Percentiles rank a stretch among this genome's conserved stretches.
phyloP scores from a whole-genome alignment of 2,329 filamentous ascomycete species.

The Cercospora sp. region DNA sequence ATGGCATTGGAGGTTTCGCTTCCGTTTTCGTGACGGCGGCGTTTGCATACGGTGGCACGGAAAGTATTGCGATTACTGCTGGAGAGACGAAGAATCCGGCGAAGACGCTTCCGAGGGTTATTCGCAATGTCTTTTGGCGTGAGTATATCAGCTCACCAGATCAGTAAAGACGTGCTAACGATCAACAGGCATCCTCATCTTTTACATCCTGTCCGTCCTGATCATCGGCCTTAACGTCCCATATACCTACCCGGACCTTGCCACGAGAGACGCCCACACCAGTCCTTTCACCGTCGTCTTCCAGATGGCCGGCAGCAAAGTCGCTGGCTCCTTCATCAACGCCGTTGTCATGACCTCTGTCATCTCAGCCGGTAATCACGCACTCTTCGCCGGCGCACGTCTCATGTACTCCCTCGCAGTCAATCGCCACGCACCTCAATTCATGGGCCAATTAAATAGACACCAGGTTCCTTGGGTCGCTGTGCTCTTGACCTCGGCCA shows the following conservation, averaged over 20 bases:
- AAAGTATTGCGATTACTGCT: constrained; percentile 65
- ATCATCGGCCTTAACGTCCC: constrained; percentile 75
- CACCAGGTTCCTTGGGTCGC: constrained; percentile 57
- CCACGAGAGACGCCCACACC: constrained; percentile 42
- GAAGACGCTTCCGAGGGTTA: constrained; percentile 59
- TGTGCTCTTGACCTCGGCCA: constrained; percentile 45
- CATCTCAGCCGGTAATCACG: constrained; percentile 61
- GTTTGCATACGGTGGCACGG: constrained; percentile 58
- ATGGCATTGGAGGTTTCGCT: constrained; percentile 65
- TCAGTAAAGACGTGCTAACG: neutral
- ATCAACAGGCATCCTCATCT: constrained; percentile 65
- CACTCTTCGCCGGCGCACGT: constrained; percentile 58
- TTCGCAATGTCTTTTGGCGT: constrained; percentile 74
- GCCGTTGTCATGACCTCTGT: constrained; percentile 62
- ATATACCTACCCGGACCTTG: constrained; percentile 59
- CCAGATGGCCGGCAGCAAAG: constrained; percentile 56
- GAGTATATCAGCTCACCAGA: neutral
- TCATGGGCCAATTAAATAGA: constrained; percentile 53
- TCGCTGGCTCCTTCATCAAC: constrained; percentile 61
- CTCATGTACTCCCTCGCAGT: constrained; percentile 59
- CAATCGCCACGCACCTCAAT: constrained; percentile 57
- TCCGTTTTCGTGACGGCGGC: constrained; percentile 64
- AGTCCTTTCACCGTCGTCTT: constrained; percentile 65
- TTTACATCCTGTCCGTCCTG: constrained; percentile 73
- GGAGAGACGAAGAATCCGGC: constrained; percentile 66